Evolutionary conservation across 2,329 filamentous ascomycete genomes (phyloP).

Genomic region (Aaosphaeria pasadenensis): DNA sequence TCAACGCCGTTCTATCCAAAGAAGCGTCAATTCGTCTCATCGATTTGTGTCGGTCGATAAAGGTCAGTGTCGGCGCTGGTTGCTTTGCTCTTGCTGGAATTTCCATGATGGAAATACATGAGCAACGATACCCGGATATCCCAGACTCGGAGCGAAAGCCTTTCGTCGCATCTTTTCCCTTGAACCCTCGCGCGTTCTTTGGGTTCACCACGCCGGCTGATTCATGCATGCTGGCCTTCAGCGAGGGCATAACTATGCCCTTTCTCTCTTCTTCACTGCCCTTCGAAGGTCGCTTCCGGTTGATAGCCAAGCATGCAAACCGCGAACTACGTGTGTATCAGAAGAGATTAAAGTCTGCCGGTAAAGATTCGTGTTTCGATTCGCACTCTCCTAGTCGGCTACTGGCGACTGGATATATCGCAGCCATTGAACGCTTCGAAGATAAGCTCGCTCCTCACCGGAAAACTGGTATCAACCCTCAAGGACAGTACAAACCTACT

Average conservation of each 20-base stretch:
- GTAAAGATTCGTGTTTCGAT: constrained; percentile 21
- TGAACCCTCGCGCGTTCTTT: constrained; percentile 47
- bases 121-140: constrained; percentile 26
- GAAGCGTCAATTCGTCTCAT: constrained; percentile 34
- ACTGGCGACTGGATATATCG: constrained; percentile 44
- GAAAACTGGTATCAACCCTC: constrained; percentile 28
- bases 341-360: constrained; percentile 32
- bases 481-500: constrained; percentile 34
- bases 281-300: constrained; percentile 36
- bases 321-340: constrained; percentile 44
- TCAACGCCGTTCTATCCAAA: constrained; percentile 28
- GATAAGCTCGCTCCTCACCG: constrained; percentile 30
- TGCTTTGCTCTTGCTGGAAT: constrained; percentile 46
- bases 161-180: constrained; percentile 46
- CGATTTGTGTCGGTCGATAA: constrained; percentile 36
- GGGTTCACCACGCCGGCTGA: constrained; percentile 36
- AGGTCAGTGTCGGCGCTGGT: constrained; percentile 42
- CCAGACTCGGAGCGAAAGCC: constrained; percentile 26
- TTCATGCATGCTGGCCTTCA: constrained; percentile 48
- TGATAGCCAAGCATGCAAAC: constrained; percentile 42
- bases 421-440: constrained; percentile 38
- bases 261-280: constrained; percentile 37
- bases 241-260: constrained; percentile 45
- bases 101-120: constrained; percentile 47
- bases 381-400: constrained; percentile 38